Evolutionary conservation across 2,329 filamentous ascomycete species (phyloP).

Genomic region (Aureobasidium sp.): DNA sequence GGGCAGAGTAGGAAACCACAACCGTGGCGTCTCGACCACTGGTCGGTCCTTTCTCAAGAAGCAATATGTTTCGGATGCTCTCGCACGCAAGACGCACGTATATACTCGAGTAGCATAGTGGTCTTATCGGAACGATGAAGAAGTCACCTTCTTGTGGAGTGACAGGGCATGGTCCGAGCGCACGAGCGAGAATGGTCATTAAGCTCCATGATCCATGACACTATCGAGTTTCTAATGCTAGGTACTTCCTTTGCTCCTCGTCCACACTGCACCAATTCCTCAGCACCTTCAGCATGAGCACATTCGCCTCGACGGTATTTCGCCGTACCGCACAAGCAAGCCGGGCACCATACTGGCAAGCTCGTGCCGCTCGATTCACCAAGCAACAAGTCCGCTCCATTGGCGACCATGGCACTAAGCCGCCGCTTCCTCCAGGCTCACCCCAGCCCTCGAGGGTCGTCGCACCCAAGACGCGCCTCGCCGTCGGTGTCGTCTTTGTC

Average conservation of each 20-base stretch:
- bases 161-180: conserved; percentile 4
- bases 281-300: not conserved
- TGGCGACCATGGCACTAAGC: conserved; percentile 14
- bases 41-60: not conserved
- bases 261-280: not conserved
- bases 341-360: conserved; percentile 8
- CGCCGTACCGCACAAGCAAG: conserved; percentile 12
- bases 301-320: conserved; percentile 11
- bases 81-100: not conserved
- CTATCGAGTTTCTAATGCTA: not conserved
- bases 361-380: conserved; percentile 4
- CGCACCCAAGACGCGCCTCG: conserved; percentile 37
- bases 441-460: conserved; percentile 23
- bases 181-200: not conserved
- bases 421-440: conserved; percentile 14
- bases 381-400: conserved; percentile 10
- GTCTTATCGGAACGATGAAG: not conserved
- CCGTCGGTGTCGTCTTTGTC: conserved; percentile 45
- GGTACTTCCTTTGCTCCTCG: not conserved
- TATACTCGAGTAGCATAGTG: not conserved
- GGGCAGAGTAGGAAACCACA: not conserved
- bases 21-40: too few relatives aligned
- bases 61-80: not conserved
- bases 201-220: conserved; percentile 5
- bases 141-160: not conserved